Evolutionary conservation across 2,329 filamentous ascomycete species (phyloP), one percentile per base, ranked within the genome.

Genomic region (Talaromyces sp.): DNA sequence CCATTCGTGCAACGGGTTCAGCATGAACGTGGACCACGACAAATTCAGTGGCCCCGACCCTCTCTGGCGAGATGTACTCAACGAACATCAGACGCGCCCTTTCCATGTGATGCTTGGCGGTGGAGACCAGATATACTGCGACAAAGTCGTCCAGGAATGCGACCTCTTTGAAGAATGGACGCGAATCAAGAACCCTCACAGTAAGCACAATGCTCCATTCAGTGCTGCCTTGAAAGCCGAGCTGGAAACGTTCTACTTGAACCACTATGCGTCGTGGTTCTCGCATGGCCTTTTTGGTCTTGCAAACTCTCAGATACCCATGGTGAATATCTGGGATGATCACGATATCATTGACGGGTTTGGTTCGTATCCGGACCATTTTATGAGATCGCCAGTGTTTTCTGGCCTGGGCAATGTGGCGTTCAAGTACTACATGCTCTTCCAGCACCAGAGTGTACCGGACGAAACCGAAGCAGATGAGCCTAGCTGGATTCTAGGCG

Each of bases 61-160:
- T 1, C 83, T 99, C 77, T 99, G 96, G 95, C 89, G 94, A 60
- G 95, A 99, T 73, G 92, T 98, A 5, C 81, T 98, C 64, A 97
- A 97, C 73, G 91, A 82, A 27, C 95, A 99, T 72, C 93, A 96
- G 75, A 90, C 88, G 50, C 86, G 88, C 58, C 95, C 95, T 2
- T 99, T 98, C 79, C 96, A 99, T 75, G 92, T 96, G 60, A 99
- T 99, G 95, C 85, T 99, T 67, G 96, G 95, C 40, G 96, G 95
- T 55, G 95, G 95, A 61, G 94, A 98, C 71, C 95, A 99, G 75
- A 90, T 99, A 64, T 99, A 97, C 78, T 98, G 96, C 68, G 95
- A 99, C 73, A 85, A 85, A 14, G 88, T 93, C 18, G 89, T 91
- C 77, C 82, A 87, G 52, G 83, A 96, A 63, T 91, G 91, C 2